Evolutionary conservation across 176 grass and related monocot genomes (phyloP).

Genomic region (Cenchrus fungigraminus): DNA sequence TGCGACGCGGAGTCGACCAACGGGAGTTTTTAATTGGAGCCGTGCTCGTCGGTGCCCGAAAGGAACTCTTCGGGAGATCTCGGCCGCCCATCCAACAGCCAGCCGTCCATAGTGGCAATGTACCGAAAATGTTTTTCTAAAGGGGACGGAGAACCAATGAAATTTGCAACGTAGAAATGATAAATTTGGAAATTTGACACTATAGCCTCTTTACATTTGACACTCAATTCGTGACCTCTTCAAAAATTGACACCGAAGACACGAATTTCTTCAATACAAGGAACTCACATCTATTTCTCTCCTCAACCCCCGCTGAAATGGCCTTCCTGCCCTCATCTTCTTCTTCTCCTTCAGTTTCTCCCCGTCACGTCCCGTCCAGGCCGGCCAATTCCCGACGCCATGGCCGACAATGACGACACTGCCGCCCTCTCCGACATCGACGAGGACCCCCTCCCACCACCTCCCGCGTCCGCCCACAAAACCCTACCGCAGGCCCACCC

Average conservation of each 20-base stretch:
- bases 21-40: background rate
- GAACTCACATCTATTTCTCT: no score
- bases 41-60: background rate
- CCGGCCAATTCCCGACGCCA: conserved; percentile 33
- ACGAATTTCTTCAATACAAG: no score
- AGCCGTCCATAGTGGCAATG: no score
- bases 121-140: background rate
- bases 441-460: conserved; percentile 54
- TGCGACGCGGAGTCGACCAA: background rate
- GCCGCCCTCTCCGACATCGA: conserved; percentile 89
- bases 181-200: no score
- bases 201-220: no score
- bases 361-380: background rate
- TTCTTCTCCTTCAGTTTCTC: no score
- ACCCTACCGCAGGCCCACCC: background rate
- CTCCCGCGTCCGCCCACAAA: conserved; percentile 18
- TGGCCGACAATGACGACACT: conserved; percentile 76
- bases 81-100: background rate
- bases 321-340: no score
- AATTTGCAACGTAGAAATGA: no score
- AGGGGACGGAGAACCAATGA: background rate
- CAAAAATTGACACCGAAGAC: no score
- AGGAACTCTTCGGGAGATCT: background rate
- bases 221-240: no score
- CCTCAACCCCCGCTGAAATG: no score